These are phyloP conservation scores for Tricladium varicosporioides DNA, from an alignment of 2,329 filamentous ascomycete genomes.

Conservation along the genomic window DNA sequence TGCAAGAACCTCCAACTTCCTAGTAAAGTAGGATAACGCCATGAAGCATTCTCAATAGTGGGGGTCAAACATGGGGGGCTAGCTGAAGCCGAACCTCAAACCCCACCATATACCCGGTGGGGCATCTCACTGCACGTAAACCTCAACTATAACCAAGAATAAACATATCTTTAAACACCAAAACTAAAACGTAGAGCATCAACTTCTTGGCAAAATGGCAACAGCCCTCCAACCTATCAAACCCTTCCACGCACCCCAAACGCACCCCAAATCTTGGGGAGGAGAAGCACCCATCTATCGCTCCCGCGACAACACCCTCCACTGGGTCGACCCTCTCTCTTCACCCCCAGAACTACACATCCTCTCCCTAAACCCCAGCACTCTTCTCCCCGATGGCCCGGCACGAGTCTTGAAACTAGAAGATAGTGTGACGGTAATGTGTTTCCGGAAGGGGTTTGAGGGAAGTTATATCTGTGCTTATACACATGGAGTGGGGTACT, in stretches of 20 bases:
- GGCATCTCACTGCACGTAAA: no score
- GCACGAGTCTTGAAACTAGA: slow-evolving; percentile 32
- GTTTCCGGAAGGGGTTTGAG: slow-evolving; percentile 34
- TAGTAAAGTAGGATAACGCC: neutral
- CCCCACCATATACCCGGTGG: no score
- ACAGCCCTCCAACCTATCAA: neutral
- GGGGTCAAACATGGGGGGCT: neutral
- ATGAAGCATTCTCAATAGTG: neutral
- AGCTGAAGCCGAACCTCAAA: neutral
- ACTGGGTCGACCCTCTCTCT: slow-evolving; percentile 22
- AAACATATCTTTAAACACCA: neutral
- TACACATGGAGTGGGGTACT: slow-evolving; percentile 37
- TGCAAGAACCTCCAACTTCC: no score
- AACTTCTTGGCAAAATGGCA: neutral
- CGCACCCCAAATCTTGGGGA: slow-evolving; percentile 14
- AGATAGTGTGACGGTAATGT: slow-evolving; percentile 37
- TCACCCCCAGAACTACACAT: slow-evolving; percentile 35
- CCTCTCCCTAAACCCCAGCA: slow-evolving; percentile 34
- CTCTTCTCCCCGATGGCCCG: slow-evolving; percentile 28
- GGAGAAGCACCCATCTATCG: slow-evolving; percentile 24
- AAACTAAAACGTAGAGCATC: neutral
- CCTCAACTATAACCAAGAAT: neutral
- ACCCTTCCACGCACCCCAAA: slow-evolving; percentile 9
- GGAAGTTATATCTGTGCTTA: slow-evolving; percentile 41
- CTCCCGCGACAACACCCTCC: slow-evolving; percentile 19